Evolutionary conservation across 352 stramenopile genomes (phyloP).

Genomic region (Phytophthora nicotianae): DNA sequence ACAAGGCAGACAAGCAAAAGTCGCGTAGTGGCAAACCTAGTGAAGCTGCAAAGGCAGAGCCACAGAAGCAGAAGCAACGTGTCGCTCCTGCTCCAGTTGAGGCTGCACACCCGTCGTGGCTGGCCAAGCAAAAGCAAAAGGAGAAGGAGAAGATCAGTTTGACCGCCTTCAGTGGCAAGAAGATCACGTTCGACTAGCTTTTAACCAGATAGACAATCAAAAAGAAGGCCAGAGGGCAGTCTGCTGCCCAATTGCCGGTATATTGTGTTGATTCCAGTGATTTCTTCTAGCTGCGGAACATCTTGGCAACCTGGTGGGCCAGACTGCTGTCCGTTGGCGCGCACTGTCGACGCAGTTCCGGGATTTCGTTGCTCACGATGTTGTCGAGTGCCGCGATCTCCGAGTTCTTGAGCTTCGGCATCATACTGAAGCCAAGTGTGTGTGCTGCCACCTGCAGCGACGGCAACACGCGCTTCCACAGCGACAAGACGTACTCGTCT

Average conservation of each 20-base stretch:
- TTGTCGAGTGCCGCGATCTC: constrained; percentile 90
- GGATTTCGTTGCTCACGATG: constrained; percentile 91
- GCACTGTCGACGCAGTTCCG: constrained; percentile 86
- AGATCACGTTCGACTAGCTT: constrained; percentile 75
- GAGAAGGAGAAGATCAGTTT: constrained; percentile 81
- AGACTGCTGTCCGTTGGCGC: constrained; percentile 80
- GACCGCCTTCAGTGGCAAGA: constrained; percentile 76
- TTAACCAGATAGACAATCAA: constrained; percentile 26
- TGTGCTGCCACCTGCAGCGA: constrained; percentile 85
- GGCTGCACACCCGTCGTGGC: constrained; percentile 67
- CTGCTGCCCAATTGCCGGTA: constrained; percentile 14
- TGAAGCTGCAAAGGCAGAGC: constrained; percentile 21
- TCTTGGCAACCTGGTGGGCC: constrained; percentile 86
- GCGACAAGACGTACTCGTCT: constrained; percentile 96
- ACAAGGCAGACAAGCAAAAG: constrained; percentile 29
- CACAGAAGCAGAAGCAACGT: constrained; percentile 28
- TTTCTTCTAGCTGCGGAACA: constrained; percentile 64
- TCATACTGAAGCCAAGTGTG: constrained; percentile 82
- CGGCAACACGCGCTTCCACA: constrained; percentile 93
- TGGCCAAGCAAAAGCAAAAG: constrained; percentile 85
- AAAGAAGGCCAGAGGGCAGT: constrained; percentile 15
- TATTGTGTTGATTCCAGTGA: constrained; percentile 23
- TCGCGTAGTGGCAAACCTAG: constrained; percentile 15
- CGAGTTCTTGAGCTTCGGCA: constrained; percentile 84
- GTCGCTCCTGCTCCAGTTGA: constrained; percentile 20